phyloP scores from a whole-genome alignment of 2,329 filamentous ascomycete species.

The Albifimbria verrucaria region DNA sequence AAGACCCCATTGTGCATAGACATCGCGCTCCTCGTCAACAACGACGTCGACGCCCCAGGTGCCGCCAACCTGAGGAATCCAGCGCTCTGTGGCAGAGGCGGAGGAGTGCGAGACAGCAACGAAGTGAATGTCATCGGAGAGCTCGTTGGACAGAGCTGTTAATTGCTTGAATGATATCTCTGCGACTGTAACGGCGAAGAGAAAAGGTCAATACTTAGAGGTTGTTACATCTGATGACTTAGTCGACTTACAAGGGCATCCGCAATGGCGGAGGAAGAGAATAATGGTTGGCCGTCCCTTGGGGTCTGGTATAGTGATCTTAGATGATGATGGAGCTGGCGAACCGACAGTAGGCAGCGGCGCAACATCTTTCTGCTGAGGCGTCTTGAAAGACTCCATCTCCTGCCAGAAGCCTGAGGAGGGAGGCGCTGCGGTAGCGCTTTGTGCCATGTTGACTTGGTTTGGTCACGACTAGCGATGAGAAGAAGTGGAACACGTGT shows the following conservation, averaged over 20 bases:
- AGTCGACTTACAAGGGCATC: slow-evolving; percentile 63
- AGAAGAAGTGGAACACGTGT: too few species aligned
- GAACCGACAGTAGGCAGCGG: slow-evolving; percentile 49
- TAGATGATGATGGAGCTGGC: slow-evolving; percentile 51
- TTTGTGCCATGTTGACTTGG: not conserved
- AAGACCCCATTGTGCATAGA: slow-evolving; percentile 65
- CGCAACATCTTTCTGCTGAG: slow-evolving; percentile 38
- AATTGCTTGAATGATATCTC: slow-evolving; percentile 62
- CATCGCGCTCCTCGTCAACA: slow-evolving; percentile 55
- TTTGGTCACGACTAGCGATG: not conserved
- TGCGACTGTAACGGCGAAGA: slow-evolving; percentile 50
- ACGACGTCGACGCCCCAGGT: slow-evolving; percentile 57
- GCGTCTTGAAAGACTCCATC: slow-evolving; percentile 38
- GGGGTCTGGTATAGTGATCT: slow-evolving; percentile 45
- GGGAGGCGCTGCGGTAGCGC: not conserved
- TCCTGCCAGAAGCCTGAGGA: slow-evolving; percentile 29
- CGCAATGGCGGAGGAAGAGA: slow-evolving; percentile 69
- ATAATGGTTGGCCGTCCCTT: slow-evolving; percentile 56
- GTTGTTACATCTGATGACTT: not conserved
- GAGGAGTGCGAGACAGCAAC: slow-evolving; percentile 62
- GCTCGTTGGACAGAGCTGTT: slow-evolving; percentile 45
- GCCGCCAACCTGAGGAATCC: slow-evolving; percentile 54
- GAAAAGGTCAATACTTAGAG: not conserved
- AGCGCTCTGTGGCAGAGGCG: slow-evolving; percentile 49
- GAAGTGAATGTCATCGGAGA: slow-evolving; percentile 50